Conservation (phyloP, 116 monocot genomes). For the Thalassia testudinum region DNA sequence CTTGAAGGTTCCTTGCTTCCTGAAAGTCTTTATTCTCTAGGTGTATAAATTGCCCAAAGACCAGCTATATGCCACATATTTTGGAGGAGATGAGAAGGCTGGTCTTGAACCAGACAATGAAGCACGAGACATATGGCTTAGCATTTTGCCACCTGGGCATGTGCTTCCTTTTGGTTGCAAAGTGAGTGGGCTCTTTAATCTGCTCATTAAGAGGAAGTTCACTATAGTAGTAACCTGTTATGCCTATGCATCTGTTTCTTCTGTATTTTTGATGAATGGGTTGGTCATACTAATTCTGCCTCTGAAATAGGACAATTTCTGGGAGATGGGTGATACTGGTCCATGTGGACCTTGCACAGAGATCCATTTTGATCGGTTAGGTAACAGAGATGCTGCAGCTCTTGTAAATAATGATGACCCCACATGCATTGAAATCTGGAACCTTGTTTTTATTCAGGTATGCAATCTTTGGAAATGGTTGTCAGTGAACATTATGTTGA, state of each 20-base stretch:
- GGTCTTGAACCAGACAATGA: conserved; percentile 83
- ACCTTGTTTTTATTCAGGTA: conserved; percentile 99
- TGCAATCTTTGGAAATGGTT: background rate
- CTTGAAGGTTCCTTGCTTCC: background rate
- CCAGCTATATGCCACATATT: conserved; percentile 86
- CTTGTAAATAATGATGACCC: conserved; percentile 98
- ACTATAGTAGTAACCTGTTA: background rate
- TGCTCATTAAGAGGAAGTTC: too few species aligned
- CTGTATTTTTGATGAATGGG: too few species aligned
- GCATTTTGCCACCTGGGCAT: conserved; percentile 41
- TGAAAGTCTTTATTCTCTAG: conserved; percentile 11
- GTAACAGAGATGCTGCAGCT: conserved; percentile 79
- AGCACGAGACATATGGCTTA: conserved; percentile 71
- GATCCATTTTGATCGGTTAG: conserved; percentile 94
- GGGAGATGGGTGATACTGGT: conserved; percentile 99
- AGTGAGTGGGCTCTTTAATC: conserved; percentile 17
- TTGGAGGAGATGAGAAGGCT: conserved; percentile 93
- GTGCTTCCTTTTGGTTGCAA: conserved; percentile 95
- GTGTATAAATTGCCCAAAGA: conserved; percentile 80
- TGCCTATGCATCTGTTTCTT: too few species aligned
- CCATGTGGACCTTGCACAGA: conserved; percentile 98
- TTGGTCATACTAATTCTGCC: too few species aligned
- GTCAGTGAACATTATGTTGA: background rate
- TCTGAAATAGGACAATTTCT: conserved; percentile 78
- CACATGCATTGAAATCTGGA: conserved; percentile 99